A percentile compares a stretch with the other conserved stretches of the same genome.
phyloP scores from a whole-genome alignment of 2,329 filamentous ascomycete genomes.

The Alternaria metachromatica region DNA sequence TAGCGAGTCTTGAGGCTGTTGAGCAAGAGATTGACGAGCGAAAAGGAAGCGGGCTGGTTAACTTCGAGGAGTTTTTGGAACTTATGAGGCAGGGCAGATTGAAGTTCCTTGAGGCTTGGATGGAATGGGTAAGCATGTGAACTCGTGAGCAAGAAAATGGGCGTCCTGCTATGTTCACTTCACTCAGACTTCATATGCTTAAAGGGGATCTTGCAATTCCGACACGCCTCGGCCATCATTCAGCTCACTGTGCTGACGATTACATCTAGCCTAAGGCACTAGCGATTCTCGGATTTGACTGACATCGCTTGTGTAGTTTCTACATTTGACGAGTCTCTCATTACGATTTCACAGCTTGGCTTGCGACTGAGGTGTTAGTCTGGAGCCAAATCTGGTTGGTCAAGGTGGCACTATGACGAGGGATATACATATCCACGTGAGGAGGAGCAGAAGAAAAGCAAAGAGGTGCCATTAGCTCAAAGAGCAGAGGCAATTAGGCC shows the following conservation, averaged over 20 bases:
- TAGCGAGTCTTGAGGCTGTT: constrained; percentile 65
- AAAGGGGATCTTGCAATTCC: not conserved
- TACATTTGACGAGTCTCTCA: not conserved
- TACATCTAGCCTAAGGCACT: not conserved
- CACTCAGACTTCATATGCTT: not conserved
- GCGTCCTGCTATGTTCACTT: not conserved
- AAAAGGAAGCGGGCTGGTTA: constrained; percentile 81
- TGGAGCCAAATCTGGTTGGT: not conserved
- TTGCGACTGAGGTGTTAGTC: not conserved
- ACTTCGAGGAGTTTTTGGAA: constrained; percentile 78
- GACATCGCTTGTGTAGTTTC: not conserved
- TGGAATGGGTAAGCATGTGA: constrained; percentile 69
- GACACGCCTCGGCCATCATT: not conserved
- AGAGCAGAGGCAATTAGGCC: not conserved
- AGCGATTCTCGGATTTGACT: not conserved
- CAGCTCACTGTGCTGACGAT: not conserved
- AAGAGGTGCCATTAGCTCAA: not conserved
- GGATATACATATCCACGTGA: not conserved
- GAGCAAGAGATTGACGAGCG: constrained; percentile 73
- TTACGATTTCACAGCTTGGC: not conserved
- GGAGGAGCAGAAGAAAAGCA: not conserved
- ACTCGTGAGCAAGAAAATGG: not conserved
- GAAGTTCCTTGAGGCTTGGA: constrained; percentile 86
- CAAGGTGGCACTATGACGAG: not conserved
- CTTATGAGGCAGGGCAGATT: constrained; percentile 71